A percentile compares a stretch with the other conserved stretches of the same genome.
Evolutionary conservation across 2,329 filamentous ascomycete genomes (phyloP).

Genomic region (Hypoxylon sp.): DNA sequence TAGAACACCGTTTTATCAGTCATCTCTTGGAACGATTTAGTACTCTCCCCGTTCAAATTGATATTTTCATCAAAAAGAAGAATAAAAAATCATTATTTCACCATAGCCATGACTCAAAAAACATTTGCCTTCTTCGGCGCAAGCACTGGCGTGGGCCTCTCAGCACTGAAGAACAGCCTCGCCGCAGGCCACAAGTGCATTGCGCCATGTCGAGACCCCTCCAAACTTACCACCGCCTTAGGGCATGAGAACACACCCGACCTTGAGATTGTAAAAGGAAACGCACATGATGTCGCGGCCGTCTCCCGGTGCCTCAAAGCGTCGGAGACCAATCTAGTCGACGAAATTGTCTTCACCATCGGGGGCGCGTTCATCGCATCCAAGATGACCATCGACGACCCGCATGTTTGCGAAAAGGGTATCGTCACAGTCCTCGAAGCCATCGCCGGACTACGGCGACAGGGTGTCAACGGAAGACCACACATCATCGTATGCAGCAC

Average conservation of each 20-base stretch:
- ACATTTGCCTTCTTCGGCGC: slow-evolving; percentile 69
- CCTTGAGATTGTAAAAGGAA: slow-evolving; percentile 63
- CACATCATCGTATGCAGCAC: slow-evolving; percentile 58
- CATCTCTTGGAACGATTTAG: neutral
- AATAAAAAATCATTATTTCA: neutral
- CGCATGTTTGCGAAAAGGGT: slow-evolving; percentile 63
- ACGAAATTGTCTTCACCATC: slow-evolving; percentile 64
- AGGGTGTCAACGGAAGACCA: slow-evolving; percentile 50
- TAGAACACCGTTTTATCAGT: neutral
- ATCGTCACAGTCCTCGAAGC: slow-evolving; percentile 61
- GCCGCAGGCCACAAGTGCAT: slow-evolving; percentile 63
- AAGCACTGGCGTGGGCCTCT: slow-evolving; percentile 64
- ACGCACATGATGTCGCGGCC: slow-evolving; percentile 60
- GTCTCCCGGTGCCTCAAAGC: slow-evolving; percentile 57
- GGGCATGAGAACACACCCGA: slow-evolving; percentile 52
- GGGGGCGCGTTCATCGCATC: slow-evolving; percentile 57
- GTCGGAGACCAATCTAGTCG: slow-evolving; percentile 49
- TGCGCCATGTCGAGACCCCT: slow-evolving; percentile 65
- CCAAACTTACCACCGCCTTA: slow-evolving; percentile 61
- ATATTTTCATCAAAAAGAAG: neutral
- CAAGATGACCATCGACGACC: slow-evolving; percentile 60
- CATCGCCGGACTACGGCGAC: slow-evolving; percentile 52
- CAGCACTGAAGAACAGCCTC: slow-evolving; percentile 62
- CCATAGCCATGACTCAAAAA: slow-evolving; percentile 47
- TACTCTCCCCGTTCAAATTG: neutral